phyloP scores from a whole-genome alignment of 768 basidiomycete genomes.

The Suillus occidentalis region DNA sequence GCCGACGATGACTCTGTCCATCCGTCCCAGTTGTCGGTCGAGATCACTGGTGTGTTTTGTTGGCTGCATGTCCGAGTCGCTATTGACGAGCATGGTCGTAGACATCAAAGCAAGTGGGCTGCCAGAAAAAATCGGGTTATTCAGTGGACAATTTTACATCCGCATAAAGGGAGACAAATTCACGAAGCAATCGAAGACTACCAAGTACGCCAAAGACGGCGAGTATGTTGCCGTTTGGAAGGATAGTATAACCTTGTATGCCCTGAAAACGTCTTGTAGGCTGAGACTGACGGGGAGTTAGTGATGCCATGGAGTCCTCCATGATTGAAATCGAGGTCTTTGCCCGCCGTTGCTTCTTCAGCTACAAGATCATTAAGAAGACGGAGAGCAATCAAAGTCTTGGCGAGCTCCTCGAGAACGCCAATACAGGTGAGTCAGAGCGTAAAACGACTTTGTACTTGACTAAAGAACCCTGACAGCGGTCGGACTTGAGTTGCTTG shows the following conservation, averaged over 20 bases:
- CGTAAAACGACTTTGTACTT: background rate
- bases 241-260: conserved; percentile 28
- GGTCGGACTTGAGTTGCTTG: conserved; percentile 31
- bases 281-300: conserved; percentile 2
- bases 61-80: background rate
- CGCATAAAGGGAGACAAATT: conserved; percentile 29
- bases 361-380: conserved; percentile 34
- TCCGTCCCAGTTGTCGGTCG: conserved; percentile 20
- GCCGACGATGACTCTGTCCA: background rate
- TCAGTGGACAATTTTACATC: conserved; percentile 29
- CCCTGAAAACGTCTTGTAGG: background rate
- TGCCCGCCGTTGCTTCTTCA: conserved; percentile 32
- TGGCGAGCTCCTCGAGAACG: conserved; percentile 32
- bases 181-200: conserved; percentile 27
- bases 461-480: conserved; percentile 13
- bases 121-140: conserved; percentile 32
- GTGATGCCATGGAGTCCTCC: conserved; percentile 32
- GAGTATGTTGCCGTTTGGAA: conserved; percentile 31
- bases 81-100: conserved; percentile 7
- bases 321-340: conserved; percentile 35
- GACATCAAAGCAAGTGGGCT: conserved; percentile 36
- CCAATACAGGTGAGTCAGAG: conserved; percentile 25
- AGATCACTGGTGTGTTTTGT: conserved; percentile 25
- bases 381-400: conserved; percentile 34
- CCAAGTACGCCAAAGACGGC: conserved; percentile 21